phyloP scores from a whole-genome alignment of 148 eudicot genomes.

The Cornus suecica region DNA sequence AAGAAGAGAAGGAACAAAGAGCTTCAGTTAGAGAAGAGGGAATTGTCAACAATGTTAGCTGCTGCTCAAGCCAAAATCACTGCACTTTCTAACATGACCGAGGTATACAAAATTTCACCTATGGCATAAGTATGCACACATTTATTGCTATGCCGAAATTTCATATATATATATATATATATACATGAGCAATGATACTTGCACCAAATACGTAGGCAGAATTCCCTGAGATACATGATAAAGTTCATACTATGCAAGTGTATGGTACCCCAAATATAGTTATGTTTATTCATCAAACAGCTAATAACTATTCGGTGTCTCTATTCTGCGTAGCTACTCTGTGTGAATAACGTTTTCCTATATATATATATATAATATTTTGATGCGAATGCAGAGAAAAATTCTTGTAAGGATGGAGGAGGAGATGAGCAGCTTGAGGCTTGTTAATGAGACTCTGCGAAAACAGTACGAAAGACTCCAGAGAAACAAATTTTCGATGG shows the following conservation, averaged over 20 bases:
- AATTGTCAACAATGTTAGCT: not conserved
- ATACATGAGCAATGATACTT: no score
- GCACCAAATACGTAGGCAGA: no score
- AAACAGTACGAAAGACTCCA: not conserved
- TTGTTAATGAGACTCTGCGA: not conserved
- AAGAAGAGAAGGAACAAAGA: conserved; percentile 1
- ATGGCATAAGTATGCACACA: no score
- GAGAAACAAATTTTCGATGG: not conserved
- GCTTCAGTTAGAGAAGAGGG: conserved; percentile 8
- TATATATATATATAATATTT: no score
- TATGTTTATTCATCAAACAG: no score
- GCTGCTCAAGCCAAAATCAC: not conserved
- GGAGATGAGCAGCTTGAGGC: not conserved
- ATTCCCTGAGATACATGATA: no score
- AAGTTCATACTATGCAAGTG: no score
- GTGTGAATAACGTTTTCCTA: no score
- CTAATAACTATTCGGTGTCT: no score
- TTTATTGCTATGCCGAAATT: not conserved
- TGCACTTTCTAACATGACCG: not conserved
- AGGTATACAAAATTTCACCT: not conserved
- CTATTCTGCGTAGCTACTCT: no score
- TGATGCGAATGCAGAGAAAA: not conserved
- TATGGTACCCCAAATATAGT: no score
- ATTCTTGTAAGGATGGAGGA: not conserved
- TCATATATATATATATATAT: not conserved